Evolutionary conservation across 345 rosid genomes (phyloP), one percentile per base, ranked within the genome.

Genomic region (Cardamine resedifolia): DNA sequence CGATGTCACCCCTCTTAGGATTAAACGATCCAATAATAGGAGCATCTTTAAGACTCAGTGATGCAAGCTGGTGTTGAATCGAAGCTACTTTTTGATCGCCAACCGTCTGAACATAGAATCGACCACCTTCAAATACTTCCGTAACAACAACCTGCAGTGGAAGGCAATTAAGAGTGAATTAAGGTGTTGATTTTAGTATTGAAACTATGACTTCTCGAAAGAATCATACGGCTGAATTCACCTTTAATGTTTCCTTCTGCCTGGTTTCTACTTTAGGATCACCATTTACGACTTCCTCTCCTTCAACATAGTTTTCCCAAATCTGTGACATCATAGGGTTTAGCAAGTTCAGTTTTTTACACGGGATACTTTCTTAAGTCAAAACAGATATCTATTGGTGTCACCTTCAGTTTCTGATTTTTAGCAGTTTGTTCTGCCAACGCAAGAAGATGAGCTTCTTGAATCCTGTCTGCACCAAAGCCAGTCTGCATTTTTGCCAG

Each of bases 231-330:
- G 44, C 38, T 36, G 21, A 64, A 62, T 68, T 27, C 38, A 95
- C 99, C 91, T 96, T 84, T 31, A 90, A 72, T 58, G 87, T 82
- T 86, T 96, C 99, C 77, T 96, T 96, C 75, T 92, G 91, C 79
- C 82, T 90, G 83, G 80, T 85, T 74, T 90, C 98, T 66, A 71
- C 82, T 18, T 81, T 81, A 39, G 94, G 49, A 16, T 47, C 9
- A 69, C 91, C 90, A 73, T 85, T 86, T 41, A 90, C 70, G 11
- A 81, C 88, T 79, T 86, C 98, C 77, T 90, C 96, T 76, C 99
- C 99, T 86, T 96, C 99, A 50, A 96, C 98, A 82, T 84, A 92
- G 30, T 90, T 92, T 83, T 92, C 98, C 99, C 99, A 96, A 38
- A 92, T 79, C 99, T 96, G 83, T 51, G 75, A 66, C 36, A 77